These are phyloP conservation scores for Musa troglodytarum DNA, from an alignment of 176 grass and related monocot species.

Conservation along the genomic window DNA sequence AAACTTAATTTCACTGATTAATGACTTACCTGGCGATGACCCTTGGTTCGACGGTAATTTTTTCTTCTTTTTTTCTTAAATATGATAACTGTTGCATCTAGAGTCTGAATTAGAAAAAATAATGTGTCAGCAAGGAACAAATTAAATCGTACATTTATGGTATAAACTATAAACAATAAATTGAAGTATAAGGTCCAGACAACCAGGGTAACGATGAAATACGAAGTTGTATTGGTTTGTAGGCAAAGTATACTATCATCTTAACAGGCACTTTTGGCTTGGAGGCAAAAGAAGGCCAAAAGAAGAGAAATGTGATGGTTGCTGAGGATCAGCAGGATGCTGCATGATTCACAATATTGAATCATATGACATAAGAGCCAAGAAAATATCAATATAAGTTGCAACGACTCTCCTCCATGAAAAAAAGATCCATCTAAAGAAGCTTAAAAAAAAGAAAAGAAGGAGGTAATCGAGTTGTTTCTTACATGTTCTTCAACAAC, in stretches of 20 bases:
- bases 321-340: too few relatives aligned
- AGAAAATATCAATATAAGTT: conserved; percentile 1
- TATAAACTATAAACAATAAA: not conserved
- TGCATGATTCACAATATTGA: not conserved
- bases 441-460: conserved; percentile 10
- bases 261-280: too few relatives aligned
- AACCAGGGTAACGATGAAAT: not conserved
- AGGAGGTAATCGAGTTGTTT: not conserved
- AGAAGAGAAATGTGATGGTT: too few relatives aligned
- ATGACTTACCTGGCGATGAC: conserved; percentile 77
- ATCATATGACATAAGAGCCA: not conserved
- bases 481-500: conserved; percentile 98
- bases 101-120: conserved; percentile 32
- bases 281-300: too few relatives aligned
- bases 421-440: not conserved
- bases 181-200: not conserved
- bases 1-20: not conserved
- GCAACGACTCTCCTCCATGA: conserved; percentile 8
- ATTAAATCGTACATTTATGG: not conserved
- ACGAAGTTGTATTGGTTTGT: not conserved
- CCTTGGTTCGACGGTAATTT: conserved; percentile 93
- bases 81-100: conserved; percentile 98
- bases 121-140: not conserved
- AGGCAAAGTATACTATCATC: too few relatives aligned
- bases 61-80: conserved; percentile 99